A percentile compares a stretch with the other conserved stretches of the same genome.
These are phyloP conservation scores for Colletotrichum chlorophyti DNA, from an alignment of 2,329 filamentous ascomycete genomes.

Conservation along the genomic window DNA sequence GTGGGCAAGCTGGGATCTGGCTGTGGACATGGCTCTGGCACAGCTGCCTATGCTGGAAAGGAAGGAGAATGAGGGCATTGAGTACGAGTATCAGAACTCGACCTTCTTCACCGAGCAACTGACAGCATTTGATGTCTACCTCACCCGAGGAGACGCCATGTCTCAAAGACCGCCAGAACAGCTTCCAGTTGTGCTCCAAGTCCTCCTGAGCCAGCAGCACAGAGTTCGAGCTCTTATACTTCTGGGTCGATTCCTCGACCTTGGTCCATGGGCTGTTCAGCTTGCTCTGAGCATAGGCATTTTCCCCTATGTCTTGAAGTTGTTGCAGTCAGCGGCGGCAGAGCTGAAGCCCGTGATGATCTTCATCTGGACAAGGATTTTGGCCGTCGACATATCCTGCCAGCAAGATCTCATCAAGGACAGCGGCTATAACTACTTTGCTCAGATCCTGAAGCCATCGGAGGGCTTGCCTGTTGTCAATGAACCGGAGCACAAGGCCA, in stretches of 20 bases:
- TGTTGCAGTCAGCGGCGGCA: slow-evolving; percentile 91
- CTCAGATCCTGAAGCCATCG: slow-evolving; percentile 85
- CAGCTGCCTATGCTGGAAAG: slow-evolving; percentile 87
- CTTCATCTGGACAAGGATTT: slow-evolving; percentile 96
- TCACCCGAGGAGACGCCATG: slow-evolving; percentile 80
- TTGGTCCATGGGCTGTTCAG: slow-evolving; percentile 98
- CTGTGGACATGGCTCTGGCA: slow-evolving; percentile 91
- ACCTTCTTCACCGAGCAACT: slow-evolving; percentile 97
- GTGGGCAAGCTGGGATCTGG: slow-evolving; percentile 98
- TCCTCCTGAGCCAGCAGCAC: slow-evolving; percentile 94
- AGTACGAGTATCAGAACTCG: slow-evolving; percentile 95
- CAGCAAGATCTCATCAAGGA: slow-evolving; percentile 95
- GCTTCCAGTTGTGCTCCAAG: slow-evolving; percentile 93
- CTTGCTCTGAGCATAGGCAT: slow-evolving; percentile 97
- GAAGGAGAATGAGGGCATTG: slow-evolving; percentile 73
- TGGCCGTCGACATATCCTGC: slow-evolving; percentile 93
- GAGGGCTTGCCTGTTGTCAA: slow-evolving; percentile 87
- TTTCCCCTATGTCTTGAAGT: slow-evolving; percentile 97
- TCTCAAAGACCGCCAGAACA: slow-evolving; percentile 91
- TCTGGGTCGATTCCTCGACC: slow-evolving; percentile 89
- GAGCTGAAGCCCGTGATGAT: slow-evolving; percentile 99
- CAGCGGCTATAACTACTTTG: slow-evolving; percentile 96
- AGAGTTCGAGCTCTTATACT: slow-evolving; percentile 89
- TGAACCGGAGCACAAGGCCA: slow-evolving; percentile 89
- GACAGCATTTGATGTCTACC: slow-evolving; percentile 95